These are phyloP conservation scores for Termitomyces sp. DNA, from an alignment of 768 basidiomycete genomes.

Conservation along the genomic window DNA sequence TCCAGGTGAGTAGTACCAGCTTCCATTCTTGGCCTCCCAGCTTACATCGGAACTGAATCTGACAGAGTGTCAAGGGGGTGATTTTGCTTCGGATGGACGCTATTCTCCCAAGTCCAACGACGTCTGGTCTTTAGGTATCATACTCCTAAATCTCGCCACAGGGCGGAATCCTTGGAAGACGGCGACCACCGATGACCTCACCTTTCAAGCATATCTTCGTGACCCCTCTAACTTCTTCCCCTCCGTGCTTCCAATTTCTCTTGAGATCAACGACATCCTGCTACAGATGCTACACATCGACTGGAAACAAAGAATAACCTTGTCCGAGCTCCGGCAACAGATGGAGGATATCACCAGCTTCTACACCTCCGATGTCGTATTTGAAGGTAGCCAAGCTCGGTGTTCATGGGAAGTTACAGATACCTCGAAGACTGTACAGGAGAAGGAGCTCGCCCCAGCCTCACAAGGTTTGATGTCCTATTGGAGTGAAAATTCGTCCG, in stretches of 20 bases:
- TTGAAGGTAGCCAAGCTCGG: slow-evolving; percentile 78
- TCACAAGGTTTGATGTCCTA: slow-evolving; percentile 16
- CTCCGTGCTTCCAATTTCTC: slow-evolving; percentile 78
- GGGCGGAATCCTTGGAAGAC: slow-evolving; percentile 97
- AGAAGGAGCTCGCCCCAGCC: slow-evolving; percentile 3
- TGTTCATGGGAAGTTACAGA: slow-evolving; percentile 75
- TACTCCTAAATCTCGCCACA: slow-evolving; percentile 92
- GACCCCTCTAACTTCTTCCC: slow-evolving; percentile 80
- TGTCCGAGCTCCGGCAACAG: slow-evolving; percentile 52
- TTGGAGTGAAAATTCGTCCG: slow-evolving; percentile 20
- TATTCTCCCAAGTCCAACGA: slow-evolving; percentile 92
- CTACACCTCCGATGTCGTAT: slow-evolving; percentile 72
- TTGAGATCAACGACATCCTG: slow-evolving; percentile 69
- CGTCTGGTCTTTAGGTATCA: slow-evolving; percentile 95
- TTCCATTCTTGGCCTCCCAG: background rate
- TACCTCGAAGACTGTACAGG: slow-evolving; percentile 31
- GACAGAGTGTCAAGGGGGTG: slow-evolving; percentile 85
- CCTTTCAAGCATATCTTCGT: slow-evolving; percentile 83
- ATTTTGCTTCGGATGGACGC: slow-evolving; percentile 54
- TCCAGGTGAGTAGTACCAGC: slow-evolving; percentile 56
- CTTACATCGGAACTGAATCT: slow-evolving; percentile 1
- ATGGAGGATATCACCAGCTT: slow-evolving; percentile 59
- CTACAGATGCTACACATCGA: slow-evolving; percentile 71
- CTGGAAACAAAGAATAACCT: slow-evolving; percentile 53
- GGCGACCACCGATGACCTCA: slow-evolving; percentile 77